Base-by-base conservation (phyloP, 2,329 filamentous ascomycete genomes). In the Claviceps digitariae region DNA sequence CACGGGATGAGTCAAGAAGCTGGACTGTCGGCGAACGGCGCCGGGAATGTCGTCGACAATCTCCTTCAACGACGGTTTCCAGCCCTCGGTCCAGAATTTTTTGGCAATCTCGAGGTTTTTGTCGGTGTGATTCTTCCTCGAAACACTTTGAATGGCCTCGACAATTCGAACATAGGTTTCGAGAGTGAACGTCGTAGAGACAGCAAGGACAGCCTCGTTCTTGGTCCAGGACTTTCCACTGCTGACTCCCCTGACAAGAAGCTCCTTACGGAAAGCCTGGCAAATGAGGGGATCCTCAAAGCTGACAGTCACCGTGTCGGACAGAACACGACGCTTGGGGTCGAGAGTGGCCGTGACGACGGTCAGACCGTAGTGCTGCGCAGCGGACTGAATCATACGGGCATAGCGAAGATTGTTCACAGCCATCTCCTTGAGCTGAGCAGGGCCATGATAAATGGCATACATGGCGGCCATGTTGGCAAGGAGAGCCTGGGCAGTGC, bases 391-490 rank as follows among this genome's bases (percentile, higher is more conserved):
- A 15, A 94, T 66, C 36, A 85, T 75, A 57, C 83, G 78, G 27
- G 89, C 82, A 63, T 84, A 83, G 29, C 82, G 79, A 61, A 89
- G 81, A 58, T 87, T 79, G 58, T 84, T 81, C 66, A 90, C 79
- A 1, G 91, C 90, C 65, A 96, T 96, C 15, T 81, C 78, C 69
- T 83, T 89, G 50, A 97, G 72, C 20, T 90, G 90, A 52, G 82
- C 70, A 1, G 91, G 91, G 3, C 91, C 91, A 66, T 97, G 91
- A 68, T 96, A 97, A 52, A 96, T 77, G 51, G 90, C 90, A 65
- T 95, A 97, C 73, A 96, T 85, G 52, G 90, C 89, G 60, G 83
- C 91, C 88, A 96, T 96, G 69, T 97, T 97, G 40, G 91, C 91
- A 51, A 96, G 75, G 27, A 97, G 74, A 9, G 91, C 91, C 70